Percentiles rank a stretch among this genome's conserved stretches.
Evolutionary conservation across 2,329 filamentous ascomycete genomes (phyloP).

Genomic region (Fusarium miscanthi): DNA sequence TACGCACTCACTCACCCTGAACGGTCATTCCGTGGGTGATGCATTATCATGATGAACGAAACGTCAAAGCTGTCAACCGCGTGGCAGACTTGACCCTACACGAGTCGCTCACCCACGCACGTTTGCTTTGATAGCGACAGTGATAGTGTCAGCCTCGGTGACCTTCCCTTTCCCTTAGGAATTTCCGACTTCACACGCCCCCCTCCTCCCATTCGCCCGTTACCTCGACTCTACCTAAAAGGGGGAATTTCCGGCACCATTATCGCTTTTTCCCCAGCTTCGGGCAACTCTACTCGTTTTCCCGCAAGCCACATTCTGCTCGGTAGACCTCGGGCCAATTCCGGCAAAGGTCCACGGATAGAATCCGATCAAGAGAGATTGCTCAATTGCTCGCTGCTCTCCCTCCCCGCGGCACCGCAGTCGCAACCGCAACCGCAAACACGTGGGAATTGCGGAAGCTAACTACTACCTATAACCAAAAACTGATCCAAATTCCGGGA

Average conservation of each 20-base stretch:
- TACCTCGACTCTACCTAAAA: background rate
- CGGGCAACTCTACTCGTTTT: slow-evolving; percentile 13
- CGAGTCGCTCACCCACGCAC: too few relatives aligned
- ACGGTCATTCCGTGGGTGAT: slow-evolving; percentile 23
- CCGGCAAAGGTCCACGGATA: slow-evolving; percentile 11
- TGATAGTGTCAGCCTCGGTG: background rate
- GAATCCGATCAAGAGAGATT: background rate
- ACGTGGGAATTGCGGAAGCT: slow-evolving; percentile 37
- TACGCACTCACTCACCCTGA: background rate
- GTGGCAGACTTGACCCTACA: slow-evolving; percentile 19
- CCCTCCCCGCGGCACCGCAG: slow-evolving; percentile 19
- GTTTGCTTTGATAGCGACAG: background rate
- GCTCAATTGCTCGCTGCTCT: background rate
- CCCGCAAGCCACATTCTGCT: slow-evolving; percentile 1
- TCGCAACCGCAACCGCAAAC: slow-evolving; percentile 26
- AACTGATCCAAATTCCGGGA: background rate
- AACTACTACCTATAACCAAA: slow-evolving; percentile 3
- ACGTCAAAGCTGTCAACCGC: slow-evolving; percentile 34
- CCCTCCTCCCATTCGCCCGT: slow-evolving; percentile 9
- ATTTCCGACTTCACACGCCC: slow-evolving; percentile 13
- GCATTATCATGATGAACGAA: slow-evolving; percentile 15
- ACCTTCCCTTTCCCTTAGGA: background rate
- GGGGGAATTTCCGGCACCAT: background rate
- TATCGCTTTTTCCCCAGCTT: slow-evolving; percentile 15
- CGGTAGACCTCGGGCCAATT: slow-evolving; percentile 6